Conservation (phyloP, 805 yeast genomes). For the Kodamaea nitidulidarum region DNA sequence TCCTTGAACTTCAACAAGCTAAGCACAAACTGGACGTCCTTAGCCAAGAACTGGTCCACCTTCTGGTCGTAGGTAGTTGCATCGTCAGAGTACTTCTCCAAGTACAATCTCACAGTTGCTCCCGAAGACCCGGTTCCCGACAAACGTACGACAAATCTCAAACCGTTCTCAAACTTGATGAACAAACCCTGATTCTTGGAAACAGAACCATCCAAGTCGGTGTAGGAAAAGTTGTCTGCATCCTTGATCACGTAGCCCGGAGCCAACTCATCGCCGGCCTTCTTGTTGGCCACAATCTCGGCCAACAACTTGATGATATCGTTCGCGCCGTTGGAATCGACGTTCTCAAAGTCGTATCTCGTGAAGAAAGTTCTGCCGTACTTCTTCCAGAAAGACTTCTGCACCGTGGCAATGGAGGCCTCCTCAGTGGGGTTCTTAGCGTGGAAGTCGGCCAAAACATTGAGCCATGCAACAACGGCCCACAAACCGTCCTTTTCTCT, state of each 20-base stretch:
- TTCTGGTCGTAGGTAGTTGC: constrained; percentile 40
- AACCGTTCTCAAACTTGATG: constrained; percentile 75
- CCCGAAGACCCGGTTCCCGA: constrained; percentile 98
- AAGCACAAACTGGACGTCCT: constrained; percentile 61
- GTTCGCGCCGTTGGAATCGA: constrained; percentile 68
- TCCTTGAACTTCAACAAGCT: constrained; percentile 67
- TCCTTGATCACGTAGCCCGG: constrained; percentile 56
- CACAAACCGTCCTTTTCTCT: constrained; percentile 97
- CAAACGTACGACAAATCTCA: constrained; percentile 82
- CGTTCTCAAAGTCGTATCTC: constrained; percentile 89
- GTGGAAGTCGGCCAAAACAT: constrained; percentile 83
- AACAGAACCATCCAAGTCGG: constrained; percentile 91
- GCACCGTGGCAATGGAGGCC: constrained; percentile 75
- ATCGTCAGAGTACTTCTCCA: constrained; percentile 77
- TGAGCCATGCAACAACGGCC: constrained; percentile 97
- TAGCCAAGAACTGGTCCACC: constrained; percentile 66
- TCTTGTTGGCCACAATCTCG: constrained; percentile 24
- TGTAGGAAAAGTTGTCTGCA: constrained; percentile 86
- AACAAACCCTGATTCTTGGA: constrained; percentile 84
- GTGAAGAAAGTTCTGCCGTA: constrained; percentile 98
- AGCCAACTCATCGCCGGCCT: constrained; percentile 47
- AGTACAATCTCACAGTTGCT: constrained; percentile 89
- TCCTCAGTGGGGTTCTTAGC: constrained; percentile 49
- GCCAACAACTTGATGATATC: constrained; percentile 52
- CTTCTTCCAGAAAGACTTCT: constrained; percentile 79